A percentile compares a stretch with the other conserved stretches of the same genome.
These are phyloP conservation scores for Geranium brycei DNA, from an alignment of 345 rosid species.

Conservation along the genomic window DNA sequence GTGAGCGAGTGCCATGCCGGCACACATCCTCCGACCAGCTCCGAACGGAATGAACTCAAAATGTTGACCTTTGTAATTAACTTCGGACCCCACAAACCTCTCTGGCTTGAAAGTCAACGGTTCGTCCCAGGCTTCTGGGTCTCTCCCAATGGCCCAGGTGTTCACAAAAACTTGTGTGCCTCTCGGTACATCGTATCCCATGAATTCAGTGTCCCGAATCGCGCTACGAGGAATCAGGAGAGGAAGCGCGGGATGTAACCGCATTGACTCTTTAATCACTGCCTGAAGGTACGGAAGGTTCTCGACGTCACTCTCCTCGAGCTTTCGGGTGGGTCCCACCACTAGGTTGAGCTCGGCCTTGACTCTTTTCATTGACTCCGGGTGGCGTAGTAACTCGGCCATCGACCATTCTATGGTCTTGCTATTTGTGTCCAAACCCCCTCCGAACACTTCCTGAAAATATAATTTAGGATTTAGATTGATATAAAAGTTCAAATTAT, in stretches of 20 bases:
- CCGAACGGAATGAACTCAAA: neutral
- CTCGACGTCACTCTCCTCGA: slow-evolving; percentile 6
- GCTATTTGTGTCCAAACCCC: neutral
- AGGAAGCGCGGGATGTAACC: slow-evolving; percentile 3
- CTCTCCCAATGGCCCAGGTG: slow-evolving; percentile 6
- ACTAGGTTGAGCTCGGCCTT: slow-evolving; percentile 4
- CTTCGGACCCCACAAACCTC: neutral
- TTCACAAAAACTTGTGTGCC: slow-evolving; percentile 5
- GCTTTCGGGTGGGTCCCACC: slow-evolving; percentile 3
- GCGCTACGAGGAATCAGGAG: neutral
- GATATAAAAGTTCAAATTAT: too few species aligned
- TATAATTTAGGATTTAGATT: too few species aligned
- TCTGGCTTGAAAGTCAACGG: neutral
- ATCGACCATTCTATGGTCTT: neutral
- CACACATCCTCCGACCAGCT: neutral
- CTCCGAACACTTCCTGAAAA: slow-evolving; percentile 1
- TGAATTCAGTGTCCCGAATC: neutral
- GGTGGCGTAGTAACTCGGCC: slow-evolving; percentile 7
- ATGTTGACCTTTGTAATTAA: too few species aligned
- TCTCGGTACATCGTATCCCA: neutral
- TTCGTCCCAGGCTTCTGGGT: neutral
- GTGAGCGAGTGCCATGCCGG: neutral
- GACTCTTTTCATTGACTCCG: neutral
- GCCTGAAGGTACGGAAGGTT: slow-evolving; percentile 6
- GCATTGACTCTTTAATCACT: slow-evolving; percentile 8